Base-by-base conservation (phyloP, 805 yeast species). In the Suhomyces prunicola region DNA sequence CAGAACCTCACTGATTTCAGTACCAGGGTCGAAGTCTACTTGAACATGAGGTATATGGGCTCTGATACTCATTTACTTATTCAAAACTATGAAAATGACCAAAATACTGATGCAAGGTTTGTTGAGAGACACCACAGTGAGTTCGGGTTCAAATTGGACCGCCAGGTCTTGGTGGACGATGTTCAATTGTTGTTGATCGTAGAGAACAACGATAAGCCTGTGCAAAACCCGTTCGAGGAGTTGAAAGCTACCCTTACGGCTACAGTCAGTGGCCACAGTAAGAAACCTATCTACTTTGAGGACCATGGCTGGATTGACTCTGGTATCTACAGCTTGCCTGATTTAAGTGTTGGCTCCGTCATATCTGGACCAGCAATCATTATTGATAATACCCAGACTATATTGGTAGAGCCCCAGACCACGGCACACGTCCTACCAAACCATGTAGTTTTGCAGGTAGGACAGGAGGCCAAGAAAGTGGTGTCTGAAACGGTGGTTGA, bases 61-160 rank as follows among this genome's bases (percentile, higher is more conserved):
- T 87, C 96, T n/a, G 97, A 92, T 63, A 87, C 97, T 2, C 85
- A 87, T 41, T 71, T 92, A 56, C 87, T 91, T 88, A 82, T 88
- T n/a, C 69, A 69, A 19, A 59, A 49, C 61, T 44, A 9, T 5
- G 67, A 62, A 19, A 65, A 62, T 6, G 58, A 60, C 26, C 58
- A 66, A 19, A 58, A 67, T 52, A 64, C 68, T 12, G 66, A 57
- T 33, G 33, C 47, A 9, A 53, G 53, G 39, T 72, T 72, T 51
- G 54, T 71, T 6, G 55, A 53, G 12, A 64, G 69, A 54, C 77
- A 72, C 51, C 57, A 60, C 47, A 57, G 51, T 24, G 77, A 72
- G 50, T 72, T 71, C 57, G 77, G 77, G 3, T 72, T 72, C 52
- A 65, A 65, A 5, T 62, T 72, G 51, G 73, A 69, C 36, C 56